Conservation (phyloP, 768 basidiomycete species). For the Hypsizygus marmoreus region DNA sequence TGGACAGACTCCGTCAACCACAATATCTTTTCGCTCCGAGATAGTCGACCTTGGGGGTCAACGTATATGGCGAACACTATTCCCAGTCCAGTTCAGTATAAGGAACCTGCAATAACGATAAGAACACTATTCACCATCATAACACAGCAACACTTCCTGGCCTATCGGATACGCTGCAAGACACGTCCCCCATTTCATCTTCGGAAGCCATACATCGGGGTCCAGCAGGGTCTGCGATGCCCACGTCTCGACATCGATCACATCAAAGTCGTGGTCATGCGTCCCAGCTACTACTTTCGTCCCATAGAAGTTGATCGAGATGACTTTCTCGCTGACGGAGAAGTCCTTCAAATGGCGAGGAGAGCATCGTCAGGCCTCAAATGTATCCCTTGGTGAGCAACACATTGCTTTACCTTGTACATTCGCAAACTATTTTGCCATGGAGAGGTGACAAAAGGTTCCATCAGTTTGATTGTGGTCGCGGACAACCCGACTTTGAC, state of each 20-base stretch:
- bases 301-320: conserved; percentile 75
- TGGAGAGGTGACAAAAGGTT: conserved; percentile 1
- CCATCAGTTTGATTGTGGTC: conserved; percentile 17
- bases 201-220: conserved; percentile 59
- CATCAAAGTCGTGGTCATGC: conserved; percentile 19
- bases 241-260: conserved; percentile 63
- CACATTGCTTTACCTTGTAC: conserved; percentile 12
- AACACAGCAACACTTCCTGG: conserved; percentile 76
- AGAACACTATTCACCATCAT: conserved; percentile 61
- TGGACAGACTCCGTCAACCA: conserved; percentile 11
- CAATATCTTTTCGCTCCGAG: background rate
- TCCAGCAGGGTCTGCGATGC: conserved; percentile 79
- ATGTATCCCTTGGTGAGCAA: background rate
- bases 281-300: conserved; percentile 19
- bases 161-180: conserved; percentile 78
- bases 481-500: conserved; percentile 57
- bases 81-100: background rate
- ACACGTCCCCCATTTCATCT: conserved; percentile 61
- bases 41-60: conserved; percentile 9
- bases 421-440: background rate
- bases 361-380: background rate
- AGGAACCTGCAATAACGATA: background rate
- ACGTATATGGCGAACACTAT: conserved; percentile 11
- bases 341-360: conserved; percentile 71
- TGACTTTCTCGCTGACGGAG: conserved; percentile 79